phyloP scores from a whole-genome alignment of 1,284 basidiomycete species.

The Thecaphora thlaspeos region DNA sequence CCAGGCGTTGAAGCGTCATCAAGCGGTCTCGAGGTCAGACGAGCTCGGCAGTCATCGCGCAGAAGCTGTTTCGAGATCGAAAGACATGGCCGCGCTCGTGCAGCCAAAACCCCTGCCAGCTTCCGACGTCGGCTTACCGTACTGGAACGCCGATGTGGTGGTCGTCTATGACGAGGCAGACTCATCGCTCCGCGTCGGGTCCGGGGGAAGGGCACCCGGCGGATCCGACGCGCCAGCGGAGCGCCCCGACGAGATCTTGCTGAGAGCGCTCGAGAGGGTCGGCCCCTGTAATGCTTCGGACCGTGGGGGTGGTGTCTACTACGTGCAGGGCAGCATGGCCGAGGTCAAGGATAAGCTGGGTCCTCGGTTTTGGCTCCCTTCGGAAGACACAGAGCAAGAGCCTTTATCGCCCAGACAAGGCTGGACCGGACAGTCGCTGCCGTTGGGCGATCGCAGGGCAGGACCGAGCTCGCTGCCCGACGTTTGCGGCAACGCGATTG shows the following conservation, averaged over 20 bases:
- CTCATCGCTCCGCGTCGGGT: too few relatives aligned
- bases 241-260: not conserved
- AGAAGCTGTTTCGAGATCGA: not conserved
- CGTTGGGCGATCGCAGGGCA: too few relatives aligned
- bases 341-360: not conserved
- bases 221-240: too few relatives aligned
- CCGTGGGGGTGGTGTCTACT: not conserved
- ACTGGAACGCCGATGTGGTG: constrained; percentile 1
- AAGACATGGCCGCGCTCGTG: not conserved
- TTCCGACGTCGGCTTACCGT: not conserved
- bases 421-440: too few relatives aligned
- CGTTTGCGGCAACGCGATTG: not conserved
- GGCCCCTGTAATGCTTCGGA: not conserved
- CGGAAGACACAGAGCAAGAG: too few relatives aligned
- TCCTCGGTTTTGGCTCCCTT: not conserved
- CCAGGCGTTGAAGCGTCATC: constrained; percentile 7
- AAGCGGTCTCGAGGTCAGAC: too few relatives aligned
- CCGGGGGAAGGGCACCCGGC: too few relatives aligned
- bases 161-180: not conserved
- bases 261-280: not conserved
- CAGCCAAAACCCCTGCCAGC: too few relatives aligned
- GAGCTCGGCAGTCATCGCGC: too few relatives aligned
- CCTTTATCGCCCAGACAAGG: too few relatives aligned
- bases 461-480: too few relatives aligned
- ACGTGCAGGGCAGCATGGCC: not conserved